These are phyloP conservation scores for Fagus crenata DNA, from an alignment of 306 rosid species.

Conservation along the genomic window DNA sequence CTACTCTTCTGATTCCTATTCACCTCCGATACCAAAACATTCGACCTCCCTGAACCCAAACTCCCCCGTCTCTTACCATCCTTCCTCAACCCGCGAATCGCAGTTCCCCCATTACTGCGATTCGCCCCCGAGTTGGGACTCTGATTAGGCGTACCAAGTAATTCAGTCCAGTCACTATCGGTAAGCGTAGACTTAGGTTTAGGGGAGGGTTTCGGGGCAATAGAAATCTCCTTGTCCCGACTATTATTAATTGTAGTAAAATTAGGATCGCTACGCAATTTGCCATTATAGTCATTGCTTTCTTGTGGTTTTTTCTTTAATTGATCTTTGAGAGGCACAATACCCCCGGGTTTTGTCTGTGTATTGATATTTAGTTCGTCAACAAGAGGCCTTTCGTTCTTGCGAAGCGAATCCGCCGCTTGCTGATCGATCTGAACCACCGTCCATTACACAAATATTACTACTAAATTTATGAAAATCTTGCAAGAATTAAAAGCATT, in stretches of 20 bases:
- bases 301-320: conserved; percentile 67
- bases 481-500: neutral
- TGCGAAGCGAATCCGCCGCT: conserved; percentile 92
- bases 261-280: conserved; percentile 55
- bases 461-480: neutral
- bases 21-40: conserved; percentile 38
- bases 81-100: conserved; percentile 52
- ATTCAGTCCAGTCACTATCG: conserved; percentile 89
- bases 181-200: conserved; percentile 47
- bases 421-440: conserved; percentile 87
- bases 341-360: conserved; percentile 44
- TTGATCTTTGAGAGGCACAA: conserved; percentile 75
- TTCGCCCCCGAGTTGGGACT: conserved; percentile 40
- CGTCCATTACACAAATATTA: conserved; percentile 35
- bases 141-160: conserved; percentile 60
- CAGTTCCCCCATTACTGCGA: conserved; percentile 43
- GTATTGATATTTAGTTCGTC: conserved; percentile 50
- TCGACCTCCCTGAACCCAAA: conserved; percentile 26
- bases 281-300: conserved; percentile 52
- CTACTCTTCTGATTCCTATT: conserved; percentile 50
- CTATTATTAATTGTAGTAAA: conserved; percentile 25
- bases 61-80: conserved; percentile 48
- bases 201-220: conserved; percentile 47
- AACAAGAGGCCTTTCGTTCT: conserved; percentile 56
- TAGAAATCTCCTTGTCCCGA: conserved; percentile 37